Evolutionary conservation across 208 protist species (phyloP), one percentile per base, ranked within the genome.

Genomic region (Trypanosomatidae sp.): DNA sequence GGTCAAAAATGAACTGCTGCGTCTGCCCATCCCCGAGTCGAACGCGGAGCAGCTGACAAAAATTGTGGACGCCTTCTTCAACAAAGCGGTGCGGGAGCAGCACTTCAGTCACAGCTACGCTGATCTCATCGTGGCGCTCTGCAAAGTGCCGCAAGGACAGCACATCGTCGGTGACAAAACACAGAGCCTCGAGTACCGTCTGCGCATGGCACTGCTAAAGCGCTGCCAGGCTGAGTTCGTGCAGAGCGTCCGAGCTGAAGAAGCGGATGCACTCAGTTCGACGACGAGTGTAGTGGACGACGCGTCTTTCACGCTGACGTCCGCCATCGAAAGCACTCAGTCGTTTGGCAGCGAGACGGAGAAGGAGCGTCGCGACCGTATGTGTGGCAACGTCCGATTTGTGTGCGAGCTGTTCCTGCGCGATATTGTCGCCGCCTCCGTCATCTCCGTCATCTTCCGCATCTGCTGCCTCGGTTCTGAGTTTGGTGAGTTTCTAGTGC

Each of bases 1-100:
- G 77, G 85, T 96, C 22, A 91, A 89, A 74, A 93, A 95, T 77
- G 92, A 94, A 67, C 73, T 96, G 47, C 73, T 94, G 66, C 90
- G 90, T 12, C 81, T 96, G 66, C 92, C 92, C 33, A 91, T 95
- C 66, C 90, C 92, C 0, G 90, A 94, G 65, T 88, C 90, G 6
- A 92, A 83, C 76, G 80, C 83, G 49, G 80, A 86, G 62, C 81
- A 89, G 81, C 69, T 96, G 28, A 74, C 77, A 53, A 86, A 89
- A 39, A 87, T 96, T 53, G 89, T 95, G 1, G 73, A 89, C 44
- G 79, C 90, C n/a, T 95, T 96, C 76, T 91, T 94, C 71, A 76
- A 62, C 22, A 96, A 96, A 74, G 89, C 88, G 30, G 85, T 96
- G 55, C 74, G 75, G 22, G 92, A 96, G 76, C 87, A 77, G 64